Base-by-base conservation (phyloP, 345 rosid genomes). In the Mercurialis annua region DNA sequence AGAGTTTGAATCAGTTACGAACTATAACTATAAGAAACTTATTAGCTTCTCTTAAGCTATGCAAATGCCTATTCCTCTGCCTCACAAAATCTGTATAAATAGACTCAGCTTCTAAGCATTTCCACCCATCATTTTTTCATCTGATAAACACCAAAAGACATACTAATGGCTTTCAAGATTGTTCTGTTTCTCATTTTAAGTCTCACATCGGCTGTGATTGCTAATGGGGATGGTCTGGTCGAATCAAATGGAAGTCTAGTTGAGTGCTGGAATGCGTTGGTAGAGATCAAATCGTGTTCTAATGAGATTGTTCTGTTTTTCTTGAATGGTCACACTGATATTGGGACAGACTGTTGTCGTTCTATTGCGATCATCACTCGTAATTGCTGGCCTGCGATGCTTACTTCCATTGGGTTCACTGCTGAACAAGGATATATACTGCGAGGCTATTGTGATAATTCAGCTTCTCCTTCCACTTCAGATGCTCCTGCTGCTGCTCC, bases 341-440 rank as follows among this genome's bases (percentile, higher is more conserved):
- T 92, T 8, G 91, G 90, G 2, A 76, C 73, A 0, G 75, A 64
- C 5, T 92, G 98, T 61, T 92, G 98, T 27, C 65, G 69, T 6
- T 84, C 92, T 42, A 81, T 90, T 15, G 85, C 77, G 1, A 59
- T 80, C 20, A 83, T 90, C 0, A 85, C 86, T 0, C 81, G 65
- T 9, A 69, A 78, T 23, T 92, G 97, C 69, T 92, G 97, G 98
- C 98, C 97, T 1, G 76, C 88, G 0, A 86, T 92, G 96, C 86
- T 90, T 21, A 78, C 84, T 46, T 85, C 96, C 30, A 78, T 85
- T 3, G 91, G 97, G 0, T 86, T 90, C 71, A 83, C 90, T 0
- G 33, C 80, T 0, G 82, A 83, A 59, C 88, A 90, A 77, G 81
- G 85, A 33, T 81, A 76, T 40, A 70, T 89, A 34, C 85, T 92